Evolutionary conservation across 164 flowering plant genomes (phyloP).

Genomic region (Platanus orientalis): DNA sequence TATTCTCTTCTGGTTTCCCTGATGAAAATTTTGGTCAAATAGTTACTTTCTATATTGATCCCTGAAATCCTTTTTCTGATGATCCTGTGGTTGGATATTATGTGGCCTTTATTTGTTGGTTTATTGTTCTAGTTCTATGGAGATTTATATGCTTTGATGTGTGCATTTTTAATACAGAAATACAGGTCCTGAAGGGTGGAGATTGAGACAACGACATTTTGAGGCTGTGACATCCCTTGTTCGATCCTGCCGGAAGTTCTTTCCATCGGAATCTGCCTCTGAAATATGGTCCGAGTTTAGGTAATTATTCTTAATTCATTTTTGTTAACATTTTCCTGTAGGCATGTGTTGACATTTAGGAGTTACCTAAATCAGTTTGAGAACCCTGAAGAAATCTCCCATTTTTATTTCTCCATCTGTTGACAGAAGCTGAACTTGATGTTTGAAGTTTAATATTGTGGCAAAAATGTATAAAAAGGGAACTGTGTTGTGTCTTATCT

Average conservation of each 20-base stretch:
- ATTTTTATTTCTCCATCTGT: no score
- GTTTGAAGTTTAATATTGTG: no score
- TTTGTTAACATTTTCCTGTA: not conserved
- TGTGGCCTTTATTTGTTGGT: not conserved
- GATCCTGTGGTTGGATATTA: no score
- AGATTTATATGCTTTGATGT: not conserved
- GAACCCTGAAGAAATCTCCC: no score
- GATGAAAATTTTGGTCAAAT: no score
- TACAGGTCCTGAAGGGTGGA: constrained; percentile 98
- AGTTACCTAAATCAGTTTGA: no score
- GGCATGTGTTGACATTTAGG: constrained; percentile 1
- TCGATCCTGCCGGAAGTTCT: constrained; percentile 75
- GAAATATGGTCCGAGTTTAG: constrained; percentile 97
- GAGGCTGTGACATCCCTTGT: constrained; percentile 83
- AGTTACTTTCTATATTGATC: no score
- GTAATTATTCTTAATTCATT: constrained; percentile 29
- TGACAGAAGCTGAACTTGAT: no score
- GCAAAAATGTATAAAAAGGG: no score
- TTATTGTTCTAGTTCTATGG: not conserved
- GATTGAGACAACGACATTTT: constrained; percentile 90
- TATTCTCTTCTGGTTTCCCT: no score
- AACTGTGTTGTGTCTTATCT: no score
- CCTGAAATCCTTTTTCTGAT: no score
- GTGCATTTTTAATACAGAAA: constrained; percentile 39
- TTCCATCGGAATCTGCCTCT: constrained; percentile 83